Conservation (phyloP, 495 filamentous ascomycete species). For the Trichocladium uniseriatum region DNA sequence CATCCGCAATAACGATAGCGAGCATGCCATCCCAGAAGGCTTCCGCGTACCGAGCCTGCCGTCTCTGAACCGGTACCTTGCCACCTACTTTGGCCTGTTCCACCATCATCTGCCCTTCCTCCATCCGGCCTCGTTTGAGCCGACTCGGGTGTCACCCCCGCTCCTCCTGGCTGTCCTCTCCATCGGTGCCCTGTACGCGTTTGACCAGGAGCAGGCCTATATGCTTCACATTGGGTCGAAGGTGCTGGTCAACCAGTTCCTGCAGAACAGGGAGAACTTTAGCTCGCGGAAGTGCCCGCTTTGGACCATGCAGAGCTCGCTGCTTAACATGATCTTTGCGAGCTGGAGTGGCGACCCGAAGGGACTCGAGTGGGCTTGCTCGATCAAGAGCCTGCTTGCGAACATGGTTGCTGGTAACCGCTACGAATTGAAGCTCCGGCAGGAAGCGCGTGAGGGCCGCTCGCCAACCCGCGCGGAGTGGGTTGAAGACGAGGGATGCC, state of each 20-base stretch:
- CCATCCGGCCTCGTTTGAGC: constrained; percentile 85
- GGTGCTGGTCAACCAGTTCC: constrained; percentile 88
- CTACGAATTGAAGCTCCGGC: constrained; percentile 88
- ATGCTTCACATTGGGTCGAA: constrained; percentile 97
- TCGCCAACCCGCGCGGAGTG: constrained; percentile 78
- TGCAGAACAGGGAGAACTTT: constrained; percentile 97
- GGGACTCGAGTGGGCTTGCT: constrained; percentile 96
- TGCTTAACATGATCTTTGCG: constrained; percentile 98
- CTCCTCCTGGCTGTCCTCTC: constrained; percentile 86
- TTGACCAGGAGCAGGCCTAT: constrained; percentile 91
- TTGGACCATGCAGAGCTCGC: constrained; percentile 93
- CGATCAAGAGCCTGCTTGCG: constrained; percentile 92
- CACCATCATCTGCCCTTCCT: constrained; percentile 96
- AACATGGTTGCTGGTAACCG: constrained; percentile 98
- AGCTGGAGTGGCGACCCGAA: constrained; percentile 99
- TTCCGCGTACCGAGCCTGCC: constrained; percentile 76
- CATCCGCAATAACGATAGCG: constrained; percentile 67
- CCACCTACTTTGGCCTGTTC: constrained; percentile 94
- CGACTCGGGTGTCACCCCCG: constrained; percentile 64
- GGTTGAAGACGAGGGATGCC: constrained; percentile 94
- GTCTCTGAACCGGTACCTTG: constrained; percentile 78
- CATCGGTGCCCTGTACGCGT: constrained; percentile 92
- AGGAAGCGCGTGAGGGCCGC: constrained; percentile 73
- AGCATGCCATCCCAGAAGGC: constrained; percentile 73
- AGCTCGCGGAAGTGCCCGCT: constrained; percentile 96